phyloP scores from a whole-genome alignment of 805 yeast genomes.

The Henningerozyma blattae region DNA sequence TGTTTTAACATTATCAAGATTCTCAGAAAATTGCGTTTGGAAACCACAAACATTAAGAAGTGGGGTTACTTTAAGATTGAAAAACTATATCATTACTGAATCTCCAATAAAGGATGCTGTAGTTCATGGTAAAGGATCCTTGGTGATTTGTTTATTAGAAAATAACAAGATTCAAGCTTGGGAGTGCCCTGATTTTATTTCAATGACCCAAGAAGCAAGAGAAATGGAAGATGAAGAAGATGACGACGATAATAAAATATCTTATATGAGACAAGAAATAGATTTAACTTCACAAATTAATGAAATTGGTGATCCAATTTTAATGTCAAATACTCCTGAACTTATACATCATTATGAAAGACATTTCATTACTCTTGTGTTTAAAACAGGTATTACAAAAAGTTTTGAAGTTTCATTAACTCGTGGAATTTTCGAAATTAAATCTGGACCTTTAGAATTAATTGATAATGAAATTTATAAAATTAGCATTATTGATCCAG shows the following conservation, averaged over 20 bases:
- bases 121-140: conserved; percentile 35
- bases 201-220: too few species aligned
- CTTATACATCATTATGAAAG: conserved; percentile 19
- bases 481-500: conserved; percentile 59
- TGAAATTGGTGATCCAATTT: conserved; percentile 10
- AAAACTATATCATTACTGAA: conserved; percentile 33
- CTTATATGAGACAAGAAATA: conserved; percentile 9
- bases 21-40: conserved; percentile 49
- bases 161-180: conserved; percentile 39
- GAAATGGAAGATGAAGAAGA: conserved; percentile 8
- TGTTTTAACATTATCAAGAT: conserved; percentile 46
- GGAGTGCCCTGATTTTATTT: conserved; percentile 43
- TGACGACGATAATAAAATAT: conserved; percentile 13
- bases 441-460: conserved; percentile 9
- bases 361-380: conserved; percentile 43
- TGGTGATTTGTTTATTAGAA: conserved; percentile 34
- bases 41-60: conserved; percentile 26
- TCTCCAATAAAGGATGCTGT: conserved; percentile 37
- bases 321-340: conserved; percentile 29
- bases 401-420: conserved; percentile 22
- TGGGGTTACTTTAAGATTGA: conserved; percentile 26
- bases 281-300: conserved; percentile 1
- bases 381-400: conserved; percentile 20
- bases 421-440: conserved; percentile 26
- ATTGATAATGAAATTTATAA: conserved; percentile 26